Evolutionary conservation across 148 eudicot genomes (phyloP).

Genomic region (Euryodendron excelsum): DNA sequence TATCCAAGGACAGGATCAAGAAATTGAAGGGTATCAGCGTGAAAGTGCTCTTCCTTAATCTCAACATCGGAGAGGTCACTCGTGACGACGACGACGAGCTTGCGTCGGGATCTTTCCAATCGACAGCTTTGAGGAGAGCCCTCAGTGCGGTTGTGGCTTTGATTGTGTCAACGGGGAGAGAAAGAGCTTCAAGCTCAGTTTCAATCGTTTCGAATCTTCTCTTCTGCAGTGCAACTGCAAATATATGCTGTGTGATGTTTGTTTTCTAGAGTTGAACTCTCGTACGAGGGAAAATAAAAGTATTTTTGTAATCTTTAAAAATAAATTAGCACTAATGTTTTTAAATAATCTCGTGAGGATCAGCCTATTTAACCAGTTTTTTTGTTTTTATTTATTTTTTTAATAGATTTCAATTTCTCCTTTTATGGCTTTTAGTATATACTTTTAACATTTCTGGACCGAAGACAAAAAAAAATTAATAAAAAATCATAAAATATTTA

Average conservation of each 20-base stretch:
- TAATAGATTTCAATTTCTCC: too few species aligned
- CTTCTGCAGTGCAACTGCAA: neutral
- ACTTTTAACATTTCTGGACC: too few species aligned
- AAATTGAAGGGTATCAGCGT: constrained; percentile 41
- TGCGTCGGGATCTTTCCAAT: constrained; percentile 47
- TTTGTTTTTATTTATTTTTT: too few species aligned
- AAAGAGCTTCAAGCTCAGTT: neutral
- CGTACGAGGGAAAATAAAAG: too few species aligned
- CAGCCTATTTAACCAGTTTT: too few species aligned
- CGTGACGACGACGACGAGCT: constrained; percentile 34
- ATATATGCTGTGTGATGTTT: neutral
- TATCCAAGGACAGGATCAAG: constrained; percentile 24
- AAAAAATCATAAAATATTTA: too few species aligned
- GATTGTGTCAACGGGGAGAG: constrained; percentile 27
- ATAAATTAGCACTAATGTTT: too few species aligned
- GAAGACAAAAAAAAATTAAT: too few species aligned
- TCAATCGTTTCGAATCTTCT: neutral
- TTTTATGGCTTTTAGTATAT: too few species aligned
- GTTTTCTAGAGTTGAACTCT: too few species aligned
- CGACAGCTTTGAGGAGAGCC: constrained; percentile 40
- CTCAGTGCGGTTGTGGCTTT: constrained; percentile 63
- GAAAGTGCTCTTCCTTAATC: constrained; percentile 37
- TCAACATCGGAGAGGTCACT: constrained; percentile 33
- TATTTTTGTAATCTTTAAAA: too few species aligned
- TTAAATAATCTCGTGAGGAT: too few species aligned